Percentiles rank a stretch among this genome's conserved stretches.
Conservation (phyloP, 805 yeast genomes). For the Helenozyma rhizophorensis region DNA sequence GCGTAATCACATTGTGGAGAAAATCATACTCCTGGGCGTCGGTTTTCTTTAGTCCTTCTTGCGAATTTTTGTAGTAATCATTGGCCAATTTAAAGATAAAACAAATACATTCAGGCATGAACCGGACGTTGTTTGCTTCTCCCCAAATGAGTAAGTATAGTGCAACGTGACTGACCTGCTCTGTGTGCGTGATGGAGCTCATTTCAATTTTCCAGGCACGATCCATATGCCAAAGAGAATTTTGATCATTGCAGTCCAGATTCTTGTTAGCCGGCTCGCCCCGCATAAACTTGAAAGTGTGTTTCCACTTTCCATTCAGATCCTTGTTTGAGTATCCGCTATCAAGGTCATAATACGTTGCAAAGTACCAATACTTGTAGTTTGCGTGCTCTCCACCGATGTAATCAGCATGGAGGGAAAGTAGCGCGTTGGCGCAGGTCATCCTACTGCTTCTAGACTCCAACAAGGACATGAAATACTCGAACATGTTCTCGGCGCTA, state of each 20-base stretch:
- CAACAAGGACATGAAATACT: slow-evolving; percentile 14
- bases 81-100: slow-evolving; percentile 79
- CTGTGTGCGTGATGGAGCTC: slow-evolving; percentile 47
- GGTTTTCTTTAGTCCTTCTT: no score
- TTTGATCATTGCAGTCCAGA: no score
- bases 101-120: slow-evolving; percentile 86
- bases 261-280: no score
- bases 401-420: slow-evolving; percentile 66
- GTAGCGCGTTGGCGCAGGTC: slow-evolving; percentile 52
- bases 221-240: no score
- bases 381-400: slow-evolving; percentile 69
- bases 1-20: slow-evolving; percentile 69
- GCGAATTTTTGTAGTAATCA: slow-evolving; percentile 47
- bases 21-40: no score
- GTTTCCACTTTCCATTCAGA: no score
- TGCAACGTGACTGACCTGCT: slow-evolving; percentile 61
- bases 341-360: slow-evolving; percentile 57
- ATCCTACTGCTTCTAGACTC: slow-evolving; percentile 49
- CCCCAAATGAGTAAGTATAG: slow-evolving; percentile 82
- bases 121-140: slow-evolving; percentile 80
- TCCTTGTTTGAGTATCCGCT: not conserved
- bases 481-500: slow-evolving; percentile 63
- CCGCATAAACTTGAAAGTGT: not conserved
- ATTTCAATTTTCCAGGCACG: slow-evolving; percentile 54
- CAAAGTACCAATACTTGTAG: slow-evolving; percentile 73